Evolutionary conservation across 768 basidiomycete species (phyloP), one percentile per base, ranked within the genome.

Genomic region (Termitomyces heimii): DNA sequence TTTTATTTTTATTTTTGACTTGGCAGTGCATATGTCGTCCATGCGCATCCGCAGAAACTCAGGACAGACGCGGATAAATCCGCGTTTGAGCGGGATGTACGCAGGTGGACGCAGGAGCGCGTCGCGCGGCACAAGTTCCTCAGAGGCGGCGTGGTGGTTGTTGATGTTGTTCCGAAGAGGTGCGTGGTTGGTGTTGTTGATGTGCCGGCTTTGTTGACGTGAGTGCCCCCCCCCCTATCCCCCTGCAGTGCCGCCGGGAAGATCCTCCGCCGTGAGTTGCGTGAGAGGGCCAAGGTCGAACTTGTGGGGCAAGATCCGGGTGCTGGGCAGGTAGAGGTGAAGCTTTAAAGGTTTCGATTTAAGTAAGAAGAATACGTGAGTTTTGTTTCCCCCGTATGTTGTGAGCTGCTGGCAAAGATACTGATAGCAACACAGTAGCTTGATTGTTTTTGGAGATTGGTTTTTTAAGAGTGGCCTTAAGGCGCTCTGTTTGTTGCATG

Each of bases 91-190:
- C 52, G 71, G 12, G 68, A 73, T 18, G 76, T 93, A 12, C 77
- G 79, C 53, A 71, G 70, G 22, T 94, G 92, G 93, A 80, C 87
- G 12, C 71, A 79, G 54, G 62, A 61, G n/a, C 82, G 84, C 55
- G 91, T 92, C 5, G 85, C 87, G 2, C 74, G 78, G 49, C 89
- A 94, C 67, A 95, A 93, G 66, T 81, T 73, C 56, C 68, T 94
- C 14, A 76, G 93, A 60, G 92, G 92, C 51, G 92, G 86, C 26
- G 81, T 91, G n/a, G 72, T 86, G 3, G 64, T 85, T 3, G 75
- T 92, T 39, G 80, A 84, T 35, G 71, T 70, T 10, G 75, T 91
- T 49, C 89, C 90, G 0, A 91, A 89, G 69, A 88, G 82, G 85
- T 87, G 51, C 40, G 71, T 51, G 9, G 5, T 6, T 24, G 12